phyloP scores from a whole-genome alignment of 106 monocot genomes.

The Dendrobium huoshanense region DNA sequence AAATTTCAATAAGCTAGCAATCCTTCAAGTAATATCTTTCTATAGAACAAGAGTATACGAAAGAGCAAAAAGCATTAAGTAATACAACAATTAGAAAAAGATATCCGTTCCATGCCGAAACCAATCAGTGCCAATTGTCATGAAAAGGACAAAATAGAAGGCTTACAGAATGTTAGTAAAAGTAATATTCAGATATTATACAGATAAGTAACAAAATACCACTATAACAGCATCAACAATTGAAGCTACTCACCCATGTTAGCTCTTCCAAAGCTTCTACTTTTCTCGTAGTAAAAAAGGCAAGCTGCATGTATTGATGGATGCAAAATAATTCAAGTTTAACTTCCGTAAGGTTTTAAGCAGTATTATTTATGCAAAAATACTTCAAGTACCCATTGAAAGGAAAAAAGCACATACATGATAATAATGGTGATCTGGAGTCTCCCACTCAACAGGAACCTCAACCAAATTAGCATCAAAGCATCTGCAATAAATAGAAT shows the following conservation, averaged over 20 bases:
- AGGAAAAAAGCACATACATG: slow-evolving; percentile 56
- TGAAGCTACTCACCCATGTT: slow-evolving; percentile 50
- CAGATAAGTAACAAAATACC: not conserved
- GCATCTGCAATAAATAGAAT: slow-evolving; percentile 42
- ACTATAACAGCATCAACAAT: not conserved
- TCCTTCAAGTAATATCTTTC: not conserved
- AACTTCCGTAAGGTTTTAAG: not conserved
- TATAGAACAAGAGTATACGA: not conserved
- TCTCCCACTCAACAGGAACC: slow-evolving; percentile 86
- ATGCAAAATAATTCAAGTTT: not conserved
- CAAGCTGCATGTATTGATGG: slow-evolving; percentile 30
- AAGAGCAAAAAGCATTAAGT: not conserved
- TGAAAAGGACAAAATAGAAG: not conserved
- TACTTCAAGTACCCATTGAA: not conserved
- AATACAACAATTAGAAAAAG: not conserved
- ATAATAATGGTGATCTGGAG: slow-evolving; percentile 87
- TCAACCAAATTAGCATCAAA: slow-evolving; percentile 75
- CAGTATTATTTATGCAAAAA: not conserved
- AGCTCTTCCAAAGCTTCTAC: slow-evolving; percentile 49
- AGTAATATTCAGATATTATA: not conserved
- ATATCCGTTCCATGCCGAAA: not conserved
- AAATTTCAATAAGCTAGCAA: not conserved
- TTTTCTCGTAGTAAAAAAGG: slow-evolving; percentile 47
- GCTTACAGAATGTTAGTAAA: not conserved
- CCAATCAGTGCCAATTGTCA: not conserved